Evolutionary conservation across 1,284 basidiomycete genomes (phyloP), one percentile per base, ranked within the genome.

Genomic region (Peniophora sp.): DNA sequence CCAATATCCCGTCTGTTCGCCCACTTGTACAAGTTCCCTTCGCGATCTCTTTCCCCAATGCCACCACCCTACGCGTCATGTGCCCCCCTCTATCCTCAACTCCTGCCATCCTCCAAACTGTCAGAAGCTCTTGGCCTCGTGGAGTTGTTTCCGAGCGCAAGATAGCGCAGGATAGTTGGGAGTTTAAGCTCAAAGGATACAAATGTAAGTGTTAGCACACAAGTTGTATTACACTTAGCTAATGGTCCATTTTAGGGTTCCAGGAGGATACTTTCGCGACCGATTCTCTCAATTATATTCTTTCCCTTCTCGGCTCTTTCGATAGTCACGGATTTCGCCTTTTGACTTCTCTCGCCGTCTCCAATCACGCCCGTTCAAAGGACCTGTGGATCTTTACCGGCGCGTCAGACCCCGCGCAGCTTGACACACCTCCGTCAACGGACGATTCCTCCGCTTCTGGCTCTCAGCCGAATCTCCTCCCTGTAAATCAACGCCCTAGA

Each of bases 171-270:
- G 76, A 77, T 50, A 78, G 78, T 16, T 89, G 78, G 60, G 86
- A 89, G 63, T 89, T 89, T 67, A 88, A 85, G 61, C 70, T 89
- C 50, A 87, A 85, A 58, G 87, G 86, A 16, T 89, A 89, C 63
- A 81, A 76, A 70, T 87, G 86, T 88, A 61, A 52, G 79, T 70
- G 47, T 36, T 27, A 16, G n/a, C n/a, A n/a, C n/a, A n/a, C n/a
- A 17, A 35, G 35, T 34, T 38, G 44, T 51, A 35, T 45, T 47
- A 46, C 47, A 41, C 45, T 55, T 9, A 48, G n/a, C 23, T 38
- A 19, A 24, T 47, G 50, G 58, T 49, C 55, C n/a, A n/a, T 56
- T 54, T 54, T 55, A 86, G 85, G 82, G 81, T 89, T 87, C 60
- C 80, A 88, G 63, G 81, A 86, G 63, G 83, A 89, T 58, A 89